Conservation (phyloP, 306 rosid species). For the peach (Prunus persica) region Prunus_persica_NCBIv2 NC_034014.1:29584501-29585000, state of each 20-base stretch:
- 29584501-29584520: constrained; percentile 66
- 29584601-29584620: constrained; percentile 98
- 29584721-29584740: constrained; percentile 67
- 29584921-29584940: constrained; percentile 16
- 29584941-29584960: constrained; percentile 36
- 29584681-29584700: neutral
- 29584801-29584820: too few relatives aligned
- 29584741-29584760: constrained; percentile 86
- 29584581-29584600: constrained; percentile 80
- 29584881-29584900: constrained; percentile 85
- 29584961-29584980: constrained; percentile 40
- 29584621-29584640: constrained; percentile 81
- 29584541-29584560: constrained; percentile 67
- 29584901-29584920: constrained; percentile 66
- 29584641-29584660: neutral
- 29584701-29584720: constrained; percentile 59
- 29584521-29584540: constrained; percentile 80
- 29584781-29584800: neutral
- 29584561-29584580: constrained; percentile 72
- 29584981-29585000: constrained; percentile 36
- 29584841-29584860: neutral
- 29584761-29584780: constrained; percentile 76
- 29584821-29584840: too few relatives aligned
- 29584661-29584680: neutral
- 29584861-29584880: constrained; percentile 35